phyloP scores from a whole-genome alignment of 257 asterid species.

The Solanum sitiens region DNA sequence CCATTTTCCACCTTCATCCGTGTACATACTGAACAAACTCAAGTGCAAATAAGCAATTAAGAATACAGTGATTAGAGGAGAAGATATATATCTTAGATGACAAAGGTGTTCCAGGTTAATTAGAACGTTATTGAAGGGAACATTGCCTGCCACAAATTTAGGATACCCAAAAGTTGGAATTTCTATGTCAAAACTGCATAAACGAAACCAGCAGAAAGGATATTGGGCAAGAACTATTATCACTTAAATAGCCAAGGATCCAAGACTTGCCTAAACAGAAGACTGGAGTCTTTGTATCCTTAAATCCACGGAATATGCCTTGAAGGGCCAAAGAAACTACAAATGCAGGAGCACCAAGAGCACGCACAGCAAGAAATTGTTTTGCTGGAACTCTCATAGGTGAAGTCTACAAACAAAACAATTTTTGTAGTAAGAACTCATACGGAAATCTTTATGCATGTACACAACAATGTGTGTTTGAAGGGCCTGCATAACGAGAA shows the following conservation, averaged over 20 bases:
- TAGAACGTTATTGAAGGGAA: neutral
- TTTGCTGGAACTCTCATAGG: slow-evolving; percentile 77
- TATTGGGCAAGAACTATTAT: neutral
- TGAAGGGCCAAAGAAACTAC: slow-evolving; percentile 95
- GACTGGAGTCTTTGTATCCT: slow-evolving; percentile 90
- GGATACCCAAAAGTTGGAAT: neutral
- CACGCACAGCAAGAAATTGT: slow-evolving; percentile 68
- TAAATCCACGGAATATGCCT: slow-evolving; percentile 96
- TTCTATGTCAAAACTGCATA: neutral
- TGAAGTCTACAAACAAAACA: slow-evolving; percentile 44
- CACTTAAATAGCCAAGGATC: neutral
- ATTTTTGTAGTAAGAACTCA: neutral
- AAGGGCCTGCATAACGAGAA: neutral
- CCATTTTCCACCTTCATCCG: neutral
- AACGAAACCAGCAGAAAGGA: neutral
- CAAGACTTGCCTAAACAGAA: slow-evolving; percentile 69
- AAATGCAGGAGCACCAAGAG: slow-evolving; percentile 95
- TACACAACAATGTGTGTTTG: neutral
- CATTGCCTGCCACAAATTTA: neutral
- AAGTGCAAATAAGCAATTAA: neutral
- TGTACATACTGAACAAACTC: neutral
- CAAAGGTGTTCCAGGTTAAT: neutral
- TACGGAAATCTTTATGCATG: neutral
- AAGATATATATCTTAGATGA: neutral
- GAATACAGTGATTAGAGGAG: neutral